Evolutionary conservation across 495 filamentous ascomycete genomes (phyloP), one percentile per base, ranked within the genome.

Genomic region (Aspergillus leporis): DNA sequence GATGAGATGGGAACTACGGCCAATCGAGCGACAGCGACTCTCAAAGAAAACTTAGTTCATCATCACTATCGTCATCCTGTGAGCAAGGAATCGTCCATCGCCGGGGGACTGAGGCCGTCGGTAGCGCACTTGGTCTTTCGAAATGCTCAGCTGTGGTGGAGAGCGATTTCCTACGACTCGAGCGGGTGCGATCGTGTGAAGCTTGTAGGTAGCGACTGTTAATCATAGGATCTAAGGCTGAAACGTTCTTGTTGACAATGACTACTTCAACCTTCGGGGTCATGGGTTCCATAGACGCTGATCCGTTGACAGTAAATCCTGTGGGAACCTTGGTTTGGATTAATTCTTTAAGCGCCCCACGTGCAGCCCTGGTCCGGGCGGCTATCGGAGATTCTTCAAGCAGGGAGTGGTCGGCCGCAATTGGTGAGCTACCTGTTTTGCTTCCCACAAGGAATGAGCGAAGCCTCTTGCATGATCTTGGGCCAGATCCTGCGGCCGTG

Each of bases 1-100:
- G 38, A 18, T 6, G 13, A 18, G 6, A 41, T n/a, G 8, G 34
- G 34, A 2, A 2, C 13, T 36, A 18, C 6, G 14, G 14, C 6
- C 38, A 16, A 16, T n/a, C 16, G 31, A 32, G 31, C 31, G 31
- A 32, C 5, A n/a, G n/a, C n/a, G 14, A 56, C 19, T 25, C 19
- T 73, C 53, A 76, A 4, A 78, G 47, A 62, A 78, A 78, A 59
- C 75, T 77, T 19, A 80, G 65, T 61, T 79, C 76, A 47, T 80
- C 77, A 19, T 80, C 77, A 47, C 74, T 77, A 25, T 72, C 74
- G 12, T 73, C 71, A 8, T 75, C 69, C 23, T 67, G 46, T 8
- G 70, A 67, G 45, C 58, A 73, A 18, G 74, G 65, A 36, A 75
- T 72, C 19, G 66, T 53, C 4, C 58, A 58, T 34, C 38, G 16